phyloP scores from a whole-genome alignment of 2,329 filamentous ascomycete species.

The Arthrobotrys musiformis region DNA sequence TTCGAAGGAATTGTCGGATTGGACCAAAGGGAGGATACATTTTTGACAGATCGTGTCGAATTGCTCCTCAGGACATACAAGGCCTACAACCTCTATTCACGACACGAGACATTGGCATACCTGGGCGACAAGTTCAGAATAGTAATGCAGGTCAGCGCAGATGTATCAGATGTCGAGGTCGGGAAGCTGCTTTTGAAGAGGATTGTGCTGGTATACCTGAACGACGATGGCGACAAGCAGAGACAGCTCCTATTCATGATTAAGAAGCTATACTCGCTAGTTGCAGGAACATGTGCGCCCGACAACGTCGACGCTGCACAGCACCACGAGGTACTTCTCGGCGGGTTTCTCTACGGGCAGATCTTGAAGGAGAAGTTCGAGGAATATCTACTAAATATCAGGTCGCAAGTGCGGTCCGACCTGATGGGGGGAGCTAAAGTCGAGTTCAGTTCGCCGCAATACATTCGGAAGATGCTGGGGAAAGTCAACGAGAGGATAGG shows the following conservation, averaged over 20 bases:
- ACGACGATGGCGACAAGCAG: slow-evolving; percentile 91
- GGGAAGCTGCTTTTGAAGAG: slow-evolving; percentile 90
- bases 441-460: slow-evolving; percentile 78
- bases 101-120: slow-evolving; percentile 82
- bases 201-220: slow-evolving; percentile 88
- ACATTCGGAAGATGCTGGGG: slow-evolving; percentile 78
- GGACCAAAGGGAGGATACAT: slow-evolving; percentile 75
- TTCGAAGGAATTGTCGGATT: slow-evolving; percentile 86
- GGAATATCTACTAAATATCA: slow-evolving; percentile 80
- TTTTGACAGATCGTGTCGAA: slow-evolving; percentile 93
- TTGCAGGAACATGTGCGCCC: slow-evolving; percentile 88
- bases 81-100: slow-evolving; percentile 83
- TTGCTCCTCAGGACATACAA: slow-evolving; percentile 93
- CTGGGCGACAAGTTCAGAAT: slow-evolving; percentile 91
- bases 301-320: slow-evolving; percentile 98
- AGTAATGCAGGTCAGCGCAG: slow-evolving; percentile 83
- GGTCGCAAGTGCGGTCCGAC: slow-evolving; percentile 66
- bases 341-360: slow-evolving; percentile 92
- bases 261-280: slow-evolving; percentile 90
- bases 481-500: slow-evolving; percentile 90
- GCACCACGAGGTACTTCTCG: slow-evolving; percentile 93
- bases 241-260: slow-evolving; percentile 95
- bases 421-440: slow-evolving; percentile 68
- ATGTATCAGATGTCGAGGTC: slow-evolving; percentile 85
- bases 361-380: slow-evolving; percentile 95